These are phyloP conservation scores for Colletotrichum limetticola DNA, from an alignment of 2,329 filamentous ascomycete species.

Conservation along the genomic window DNA sequence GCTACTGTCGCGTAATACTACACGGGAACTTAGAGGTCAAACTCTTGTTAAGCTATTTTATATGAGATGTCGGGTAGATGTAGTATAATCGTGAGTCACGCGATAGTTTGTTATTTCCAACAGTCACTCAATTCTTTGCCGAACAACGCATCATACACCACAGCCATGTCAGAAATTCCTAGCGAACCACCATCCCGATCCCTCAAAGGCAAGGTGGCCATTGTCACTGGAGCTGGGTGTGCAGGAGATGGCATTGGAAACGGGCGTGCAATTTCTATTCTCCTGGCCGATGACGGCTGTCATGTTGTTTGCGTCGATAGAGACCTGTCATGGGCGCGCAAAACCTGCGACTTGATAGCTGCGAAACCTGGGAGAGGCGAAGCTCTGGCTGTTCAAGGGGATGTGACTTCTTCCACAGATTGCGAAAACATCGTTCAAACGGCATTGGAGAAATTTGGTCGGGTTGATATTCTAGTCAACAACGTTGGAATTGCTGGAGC, in stretches of 20 bases:
- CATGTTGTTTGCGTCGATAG: constrained; percentile 69
- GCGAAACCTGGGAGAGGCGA: constrained; percentile 48
- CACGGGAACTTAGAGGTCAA: neutral
- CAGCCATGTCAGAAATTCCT: constrained; percentile 1
- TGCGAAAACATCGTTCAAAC: constrained; percentile 55
- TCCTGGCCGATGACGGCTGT: constrained; percentile 69
- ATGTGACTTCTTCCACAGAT: constrained; percentile 65
- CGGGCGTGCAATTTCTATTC: constrained; percentile 66
- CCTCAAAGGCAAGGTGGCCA: constrained; percentile 49
- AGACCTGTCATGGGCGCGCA: constrained; percentile 58
- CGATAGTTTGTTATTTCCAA: neutral
- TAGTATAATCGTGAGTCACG: neutral
- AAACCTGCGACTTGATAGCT: constrained; percentile 64
- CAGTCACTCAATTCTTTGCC: neutral
- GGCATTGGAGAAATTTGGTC: constrained; percentile 60
- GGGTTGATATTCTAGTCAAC: constrained; percentile 72
- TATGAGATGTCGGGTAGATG: neutral
- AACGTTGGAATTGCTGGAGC: constrained; percentile 72
- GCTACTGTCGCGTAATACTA: neutral
- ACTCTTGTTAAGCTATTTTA: neutral
- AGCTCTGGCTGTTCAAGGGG: constrained; percentile 56
- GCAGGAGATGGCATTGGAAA: constrained; percentile 69
- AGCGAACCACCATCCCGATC: constrained; percentile 39
- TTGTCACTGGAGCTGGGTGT: constrained; percentile 70
- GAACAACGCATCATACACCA: neutral